These are phyloP conservation scores for Apiospora koreana DNA, from an alignment of 2,329 filamentous ascomycete species.

Conservation along the genomic window DNA sequence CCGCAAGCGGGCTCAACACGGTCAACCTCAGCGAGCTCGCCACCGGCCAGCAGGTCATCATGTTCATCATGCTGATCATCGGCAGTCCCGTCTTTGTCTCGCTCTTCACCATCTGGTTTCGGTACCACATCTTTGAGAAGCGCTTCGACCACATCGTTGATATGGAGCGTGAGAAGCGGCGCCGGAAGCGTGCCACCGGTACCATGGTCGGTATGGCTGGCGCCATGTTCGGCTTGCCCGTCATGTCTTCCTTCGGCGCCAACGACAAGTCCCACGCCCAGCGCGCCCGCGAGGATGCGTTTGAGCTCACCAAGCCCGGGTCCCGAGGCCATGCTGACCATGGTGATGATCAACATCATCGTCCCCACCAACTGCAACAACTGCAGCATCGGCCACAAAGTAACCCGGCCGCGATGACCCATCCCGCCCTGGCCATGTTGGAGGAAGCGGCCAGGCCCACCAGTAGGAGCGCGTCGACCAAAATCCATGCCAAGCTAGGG, in stretches of 20 bases:
- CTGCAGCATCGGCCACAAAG: background rate
- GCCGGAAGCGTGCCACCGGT: constrained; percentile 26
- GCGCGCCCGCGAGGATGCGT: constrained; percentile 2
- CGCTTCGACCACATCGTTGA: constrained; percentile 57
- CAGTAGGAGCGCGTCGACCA: constrained; percentile 21
- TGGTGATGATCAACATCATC: background rate
- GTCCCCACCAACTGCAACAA: background rate
- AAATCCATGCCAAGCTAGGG: constrained; percentile 19
- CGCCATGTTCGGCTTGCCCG: constrained; percentile 29
- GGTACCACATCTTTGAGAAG: constrained; percentile 62
- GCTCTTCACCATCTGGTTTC: constrained; percentile 61
- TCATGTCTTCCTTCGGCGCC: constrained; percentile 30
- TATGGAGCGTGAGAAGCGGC: constrained; percentile 37
- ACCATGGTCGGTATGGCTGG: constrained; percentile 30
- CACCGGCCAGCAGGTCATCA: constrained; percentile 64
- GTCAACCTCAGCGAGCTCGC: constrained; percentile 64
- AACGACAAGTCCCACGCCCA: constrained; percentile 9
- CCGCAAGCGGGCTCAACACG: constrained; percentile 61
- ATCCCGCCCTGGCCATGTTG: background rate
- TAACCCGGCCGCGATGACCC: background rate
- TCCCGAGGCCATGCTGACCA: background rate
- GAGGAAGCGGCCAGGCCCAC: constrained; percentile 9
- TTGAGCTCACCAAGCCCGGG: constrained; percentile 16
- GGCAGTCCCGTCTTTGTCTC: constrained; percentile 67
- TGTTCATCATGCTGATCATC: constrained; percentile 64